A percentile compares a stretch with the other conserved stretches of the same genome.
phyloP scores from a whole-genome alignment of 225 moss, liverwort and hornwort species.

The Neckera pumila region DNA sequence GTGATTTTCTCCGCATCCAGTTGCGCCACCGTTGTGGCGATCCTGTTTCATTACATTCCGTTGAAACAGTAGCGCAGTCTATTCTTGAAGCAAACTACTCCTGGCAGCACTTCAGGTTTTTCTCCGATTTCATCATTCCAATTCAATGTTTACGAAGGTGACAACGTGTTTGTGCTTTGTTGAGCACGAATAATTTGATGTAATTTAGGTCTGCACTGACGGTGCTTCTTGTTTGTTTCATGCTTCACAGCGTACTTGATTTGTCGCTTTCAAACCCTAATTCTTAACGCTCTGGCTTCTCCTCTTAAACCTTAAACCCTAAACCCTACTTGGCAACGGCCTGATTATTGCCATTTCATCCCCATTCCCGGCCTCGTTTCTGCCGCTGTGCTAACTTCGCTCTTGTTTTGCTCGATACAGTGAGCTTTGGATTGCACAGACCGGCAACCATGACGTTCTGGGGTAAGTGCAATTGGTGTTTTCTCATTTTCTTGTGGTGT shows the following conservation, averaged over 20 bases:
- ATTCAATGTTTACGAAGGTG: neutral
- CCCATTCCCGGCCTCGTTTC: neutral
- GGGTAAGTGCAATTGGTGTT: neutral
- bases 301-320: neutral
- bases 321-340: neutral
- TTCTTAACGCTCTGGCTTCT: neutral
- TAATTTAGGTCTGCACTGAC: neutral
- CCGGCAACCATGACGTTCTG: constrained; percentile 20
- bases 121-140: too few relatives aligned
- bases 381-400: neutral
- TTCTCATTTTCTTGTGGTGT: neutral
- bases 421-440: neutral
- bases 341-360: neutral
- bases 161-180: neutral
- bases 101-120: neutral
- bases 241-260: neutral
- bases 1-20: neutral
- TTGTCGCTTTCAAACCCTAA: neutral
- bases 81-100: neutral
- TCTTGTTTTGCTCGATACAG: neutral
- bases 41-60: neutral
- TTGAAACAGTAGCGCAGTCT: neutral
- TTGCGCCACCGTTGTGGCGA: neutral
- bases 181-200: neutral
- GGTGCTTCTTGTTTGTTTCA: neutral